Conservation (phyloP, 371 early-diverging fungal species). For the Mortierella sp. region DNA sequence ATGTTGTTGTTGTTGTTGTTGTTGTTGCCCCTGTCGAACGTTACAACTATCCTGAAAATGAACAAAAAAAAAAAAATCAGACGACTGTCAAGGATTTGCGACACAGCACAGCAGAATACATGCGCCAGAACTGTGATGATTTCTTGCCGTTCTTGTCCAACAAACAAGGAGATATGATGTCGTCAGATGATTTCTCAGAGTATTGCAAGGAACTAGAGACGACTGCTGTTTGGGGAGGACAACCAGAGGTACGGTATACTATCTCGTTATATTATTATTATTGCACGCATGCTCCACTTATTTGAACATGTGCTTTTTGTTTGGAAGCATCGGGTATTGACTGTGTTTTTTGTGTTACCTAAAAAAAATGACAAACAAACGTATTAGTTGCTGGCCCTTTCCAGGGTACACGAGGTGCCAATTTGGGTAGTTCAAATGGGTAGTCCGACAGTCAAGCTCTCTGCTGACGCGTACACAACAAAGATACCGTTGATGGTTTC, state of each 20-base stretch:
- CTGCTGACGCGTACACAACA: slow-evolving; percentile 74
- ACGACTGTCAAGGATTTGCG: slow-evolving; percentile 71
- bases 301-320: neutral
- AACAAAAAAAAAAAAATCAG: slow-evolving; percentile 25
- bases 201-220: slow-evolving; percentile 85
- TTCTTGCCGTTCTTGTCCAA: slow-evolving; percentile 90
- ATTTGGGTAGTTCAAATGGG: slow-evolving; percentile 86
- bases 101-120: slow-evolving; percentile 79
- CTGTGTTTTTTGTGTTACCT: neutral
- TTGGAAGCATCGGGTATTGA: neutral
- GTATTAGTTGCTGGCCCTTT: slow-evolving; percentile 80
- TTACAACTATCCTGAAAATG: too few relatives aligned
- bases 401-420: slow-evolving; percentile 74
- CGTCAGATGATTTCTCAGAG: slow-evolving; percentile 72
- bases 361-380: neutral
- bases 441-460: slow-evolving; percentile 80
- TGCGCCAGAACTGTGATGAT: slow-evolving; percentile 84
- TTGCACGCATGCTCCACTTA: neutral
- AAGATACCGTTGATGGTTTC: slow-evolving; percentile 81
- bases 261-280: neutral
- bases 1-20: too few relatives aligned
- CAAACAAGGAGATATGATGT: slow-evolving; percentile 81
- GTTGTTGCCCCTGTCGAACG: too few relatives aligned
- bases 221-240: slow-evolving; percentile 95
- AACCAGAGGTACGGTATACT: slow-evolving; percentile 81